These are phyloP conservation scores for Solanum aculeatissimum DNA, from an alignment of 305 asterid species.

Conservation along the genomic window DNA sequence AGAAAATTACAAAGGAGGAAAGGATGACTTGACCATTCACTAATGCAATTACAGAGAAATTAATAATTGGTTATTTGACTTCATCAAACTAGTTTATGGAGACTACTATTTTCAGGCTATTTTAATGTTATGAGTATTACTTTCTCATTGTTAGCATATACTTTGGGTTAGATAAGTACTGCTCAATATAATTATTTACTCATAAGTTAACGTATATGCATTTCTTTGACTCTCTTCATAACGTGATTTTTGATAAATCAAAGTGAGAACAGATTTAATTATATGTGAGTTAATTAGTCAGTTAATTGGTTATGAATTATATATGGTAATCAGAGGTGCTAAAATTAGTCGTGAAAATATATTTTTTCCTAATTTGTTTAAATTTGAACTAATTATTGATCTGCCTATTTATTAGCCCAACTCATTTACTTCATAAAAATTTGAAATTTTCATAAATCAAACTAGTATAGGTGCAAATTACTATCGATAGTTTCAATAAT, in stretches of 20 bases:
- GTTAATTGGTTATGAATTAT: too few relatives aligned
- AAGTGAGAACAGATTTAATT: background rate
- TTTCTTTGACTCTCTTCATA: background rate
- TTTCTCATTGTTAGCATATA: background rate
- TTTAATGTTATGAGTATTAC: background rate
- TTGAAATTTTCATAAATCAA: too few relatives aligned
- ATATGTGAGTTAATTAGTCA: background rate
- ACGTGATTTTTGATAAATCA: background rate
- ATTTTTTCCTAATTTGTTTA: too few relatives aligned
- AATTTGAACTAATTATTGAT: too few relatives aligned
- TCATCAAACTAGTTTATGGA: background rate
- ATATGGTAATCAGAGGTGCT: too few relatives aligned
- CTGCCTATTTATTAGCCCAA: too few relatives aligned
- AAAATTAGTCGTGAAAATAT: too few relatives aligned
- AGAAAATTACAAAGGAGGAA: too few relatives aligned
- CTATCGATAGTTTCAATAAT: too few relatives aligned
- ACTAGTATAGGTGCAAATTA: too few relatives aligned
- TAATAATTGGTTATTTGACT: background rate
- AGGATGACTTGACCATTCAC: background rate
- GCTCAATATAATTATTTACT: background rate
- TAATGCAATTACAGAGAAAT: background rate
- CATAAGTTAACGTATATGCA: background rate
- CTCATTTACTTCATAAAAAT: too few relatives aligned
- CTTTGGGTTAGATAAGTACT: background rate
- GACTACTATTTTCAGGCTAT: background rate